These are phyloP conservation scores for Corymbia maculata DNA, from an alignment of 345 rosid genomes.

Conservation along the genomic window DNA sequence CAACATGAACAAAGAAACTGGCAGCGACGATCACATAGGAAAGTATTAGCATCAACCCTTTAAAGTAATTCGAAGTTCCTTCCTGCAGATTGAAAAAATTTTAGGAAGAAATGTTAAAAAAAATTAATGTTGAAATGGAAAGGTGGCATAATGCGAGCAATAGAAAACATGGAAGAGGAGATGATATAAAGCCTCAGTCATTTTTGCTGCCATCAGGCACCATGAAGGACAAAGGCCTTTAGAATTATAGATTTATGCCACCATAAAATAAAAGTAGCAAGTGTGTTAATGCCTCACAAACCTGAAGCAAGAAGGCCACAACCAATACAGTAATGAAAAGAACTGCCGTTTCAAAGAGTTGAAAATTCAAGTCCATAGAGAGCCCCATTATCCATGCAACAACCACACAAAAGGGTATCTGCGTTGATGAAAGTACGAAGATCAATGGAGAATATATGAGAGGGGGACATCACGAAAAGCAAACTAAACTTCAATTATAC, in stretches of 20 bases:
- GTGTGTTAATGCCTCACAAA: neutral
- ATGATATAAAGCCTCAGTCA: neutral
- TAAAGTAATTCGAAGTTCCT: constrained; percentile 16
- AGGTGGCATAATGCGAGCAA: neutral
- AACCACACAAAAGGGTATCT: constrained; percentile 83
- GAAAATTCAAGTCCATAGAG: constrained; percentile 79
- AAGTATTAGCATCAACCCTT: constrained; percentile 11
- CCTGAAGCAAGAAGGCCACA: constrained; percentile 83
- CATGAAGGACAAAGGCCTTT: neutral
- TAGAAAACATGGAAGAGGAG: neutral
- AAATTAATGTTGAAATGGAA: neutral
- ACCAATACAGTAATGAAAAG: constrained; percentile 68
- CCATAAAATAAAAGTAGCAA: neutral
- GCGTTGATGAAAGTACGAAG: neutral
- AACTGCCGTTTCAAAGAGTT: constrained; percentile 82
- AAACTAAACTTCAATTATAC: neutral
- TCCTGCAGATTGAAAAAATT: constrained; percentile 4
- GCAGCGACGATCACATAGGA: constrained; percentile 11
- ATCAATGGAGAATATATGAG: neutral
- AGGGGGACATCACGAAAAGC: neutral
- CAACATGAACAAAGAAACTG: constrained; percentile 15
- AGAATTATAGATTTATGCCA: neutral
- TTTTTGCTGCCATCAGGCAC: neutral
- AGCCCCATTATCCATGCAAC: constrained; percentile 72
- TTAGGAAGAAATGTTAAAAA: neutral